Base-by-base conservation (phyloP, 495 filamentous ascomycete genomes). In the Trichoderma parareesei region DNA sequence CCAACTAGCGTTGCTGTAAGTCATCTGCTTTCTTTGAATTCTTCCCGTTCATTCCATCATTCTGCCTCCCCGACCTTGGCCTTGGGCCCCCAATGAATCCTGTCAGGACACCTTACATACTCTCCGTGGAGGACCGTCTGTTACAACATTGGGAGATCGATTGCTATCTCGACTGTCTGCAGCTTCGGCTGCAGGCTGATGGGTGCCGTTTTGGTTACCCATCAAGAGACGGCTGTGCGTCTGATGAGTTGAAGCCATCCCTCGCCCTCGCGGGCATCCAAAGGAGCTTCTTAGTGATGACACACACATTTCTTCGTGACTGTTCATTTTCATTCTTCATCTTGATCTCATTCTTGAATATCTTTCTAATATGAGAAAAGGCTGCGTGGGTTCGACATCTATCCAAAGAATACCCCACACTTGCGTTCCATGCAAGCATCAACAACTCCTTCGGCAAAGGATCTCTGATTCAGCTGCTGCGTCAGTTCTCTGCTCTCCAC, bases 61-160 rank as follows among this genome's bases (percentile, higher is more conserved):
- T 64, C 20, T 44, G 64, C 18, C 7, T 49, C 57, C 65, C 65
- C 66, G 57, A 64, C 42, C 60, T 59, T 66, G 38, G n/a, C 42
- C 27, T 61, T 70, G 67, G 66, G 63, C 64, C 71, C 74, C 77
- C 75, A 78, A 96, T 90, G 80, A 83, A 92, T 91, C 43, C 90
- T 89, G 94, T 98, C 94, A 98, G 93, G 94, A 86, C 87, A 83
- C 82, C 86, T 89, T 84, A 74, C 77, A 73, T 74, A 76, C 73
- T 72, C 67, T 66, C 85, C 71, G 84, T 95, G 90, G 88, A 85
- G 84, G 82, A 81, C 66, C 66, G 84, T 90, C 93, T 93, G 94
- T 98, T 98, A 98, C 91, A 89, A 86, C 90, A 84, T 89, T 97
- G 95, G 93, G 87, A 98, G 82, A 98, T 86, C 74, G 79, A 84